Percentiles rank a stretch among this genome's conserved stretches.
Conservation (phyloP, 495 filamentous ascomycete genomes). For the Hypoxylon perforatum region DNA sequence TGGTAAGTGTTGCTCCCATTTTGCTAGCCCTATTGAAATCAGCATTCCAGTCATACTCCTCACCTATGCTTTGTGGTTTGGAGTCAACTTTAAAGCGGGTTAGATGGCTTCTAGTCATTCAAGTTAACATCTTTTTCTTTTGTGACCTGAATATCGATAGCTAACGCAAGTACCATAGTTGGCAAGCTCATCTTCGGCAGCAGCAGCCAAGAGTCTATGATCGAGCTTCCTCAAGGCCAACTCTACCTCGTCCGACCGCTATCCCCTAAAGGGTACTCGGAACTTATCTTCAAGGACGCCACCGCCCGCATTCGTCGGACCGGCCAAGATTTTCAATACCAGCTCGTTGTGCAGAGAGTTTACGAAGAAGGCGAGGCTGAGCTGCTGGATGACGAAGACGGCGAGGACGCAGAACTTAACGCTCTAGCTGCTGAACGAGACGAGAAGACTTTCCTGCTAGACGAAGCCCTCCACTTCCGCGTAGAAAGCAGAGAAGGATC, state of each 20-base stretch:
- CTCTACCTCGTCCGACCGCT: constrained; percentile 95
- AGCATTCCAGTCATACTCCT: constrained; percentile 1
- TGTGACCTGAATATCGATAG: not conserved
- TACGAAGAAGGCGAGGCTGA: constrained; percentile 98
- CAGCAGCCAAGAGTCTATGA: constrained; percentile 88
- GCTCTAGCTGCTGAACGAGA: constrained; percentile 78
- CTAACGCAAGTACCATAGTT: constrained; percentile 63
- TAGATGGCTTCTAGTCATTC: not conserved
- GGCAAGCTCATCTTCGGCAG: constrained; percentile 93
- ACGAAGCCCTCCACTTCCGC: constrained; percentile 89
- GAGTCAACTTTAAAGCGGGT: not conserved
- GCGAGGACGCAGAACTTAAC: constrained; percentile 77
- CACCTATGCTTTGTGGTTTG: constrained; percentile 1
- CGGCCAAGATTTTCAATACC: constrained; percentile 94
- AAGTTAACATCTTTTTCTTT: not conserved
- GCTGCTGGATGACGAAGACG: constrained; percentile 82
- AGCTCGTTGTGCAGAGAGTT: constrained; percentile 93
- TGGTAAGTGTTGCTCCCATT: constrained; percentile 43
- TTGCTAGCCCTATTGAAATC: constrained; percentile 7
- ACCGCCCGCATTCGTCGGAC: constrained; percentile 91
- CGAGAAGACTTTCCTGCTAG: constrained; percentile 96
- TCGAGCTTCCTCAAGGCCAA: constrained; percentile 93
- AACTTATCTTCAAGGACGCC: constrained; percentile 98
- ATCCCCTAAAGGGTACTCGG: constrained; percentile 96
- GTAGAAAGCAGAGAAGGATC: constrained; percentile 80